Evolutionary conservation across 441 rosid species (phyloP), one percentile per base, ranked within the genome.

Genomic region (Populus hybrid): DNA sequence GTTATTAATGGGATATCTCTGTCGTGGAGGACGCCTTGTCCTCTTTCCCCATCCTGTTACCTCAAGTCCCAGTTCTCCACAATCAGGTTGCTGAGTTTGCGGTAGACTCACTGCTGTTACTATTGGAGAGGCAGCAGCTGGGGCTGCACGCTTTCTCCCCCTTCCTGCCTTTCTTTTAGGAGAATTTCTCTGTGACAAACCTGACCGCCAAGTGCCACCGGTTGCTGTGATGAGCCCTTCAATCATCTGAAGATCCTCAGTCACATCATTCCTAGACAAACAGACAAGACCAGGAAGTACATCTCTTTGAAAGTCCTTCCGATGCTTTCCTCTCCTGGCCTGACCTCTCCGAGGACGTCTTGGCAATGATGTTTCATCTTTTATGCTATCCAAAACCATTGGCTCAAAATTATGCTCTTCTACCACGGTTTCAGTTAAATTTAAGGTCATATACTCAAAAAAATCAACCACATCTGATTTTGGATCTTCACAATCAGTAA

Each of bases 251-350:
- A 94, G 87, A 88, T 94, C 99, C 81, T 90, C 93, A 0, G 91
- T 91, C 71, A 93, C 97, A 83, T 93, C 97, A 4, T 85, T 91
- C 83, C 93, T 90, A 3, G 98, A 91, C 36, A 94, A 84, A 80
- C 97, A 89, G 77, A 88, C 78, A 74, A 94, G 91, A 50, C 97
- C 95, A 0, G 99, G 98, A 84, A 94, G 99, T 79, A 92, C 85
- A 84, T 94, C 99, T 88, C 97, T 91, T 86, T 90, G 98, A 82
- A 94, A 94, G 87, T 94, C 98, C 89, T 94, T 87, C 71, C 89
- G 85, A 76, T 94, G 97, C 89, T 97, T 90, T 77, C 99, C 99
- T 81, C 97, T 87, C 84, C 97, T 87, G n/a, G 90, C 87, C 21
- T 90, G 85, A 78, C 77, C 85, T 38, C 86, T 75, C 68, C 86